phyloP scores from a whole-genome alignment of 2,329 filamentous ascomycete species.

The Sporothrix pallida region DNA sequence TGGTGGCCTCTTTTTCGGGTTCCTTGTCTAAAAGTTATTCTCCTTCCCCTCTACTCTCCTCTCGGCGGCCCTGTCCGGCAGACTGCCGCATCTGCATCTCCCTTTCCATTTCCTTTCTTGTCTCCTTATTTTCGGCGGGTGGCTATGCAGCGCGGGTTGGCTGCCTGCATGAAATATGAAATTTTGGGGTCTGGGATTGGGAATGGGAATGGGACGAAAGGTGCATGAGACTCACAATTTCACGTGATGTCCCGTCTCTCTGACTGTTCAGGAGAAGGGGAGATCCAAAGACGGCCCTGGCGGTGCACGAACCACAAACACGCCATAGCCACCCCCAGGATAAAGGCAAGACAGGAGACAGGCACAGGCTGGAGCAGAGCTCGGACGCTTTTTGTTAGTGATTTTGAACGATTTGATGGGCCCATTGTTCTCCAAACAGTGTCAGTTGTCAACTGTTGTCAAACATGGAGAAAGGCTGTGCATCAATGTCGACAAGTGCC shows the following conservation, averaged over 20 bases:
- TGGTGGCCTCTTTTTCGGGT: neutral
- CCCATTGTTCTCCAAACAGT: neutral
- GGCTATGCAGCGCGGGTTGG: slow-evolving; percentile 22
- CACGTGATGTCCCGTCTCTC: slow-evolving; percentile 8
- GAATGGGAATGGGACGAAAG: neutral
- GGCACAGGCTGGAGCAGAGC: neutral
- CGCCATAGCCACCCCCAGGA: slow-evolving; percentile 22
- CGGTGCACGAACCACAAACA: slow-evolving; percentile 18
- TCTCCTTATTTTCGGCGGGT: neutral
- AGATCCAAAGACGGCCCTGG: neutral
- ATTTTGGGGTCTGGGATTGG: neutral
- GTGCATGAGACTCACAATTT: neutral
- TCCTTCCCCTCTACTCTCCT: too few relatives aligned
- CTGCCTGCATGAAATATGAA: slow-evolving; percentile 15
- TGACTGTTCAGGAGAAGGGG: too few relatives aligned
- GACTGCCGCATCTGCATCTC: slow-evolving; percentile 7
- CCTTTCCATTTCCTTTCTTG: too few relatives aligned
- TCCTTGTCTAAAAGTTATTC: too few relatives aligned
- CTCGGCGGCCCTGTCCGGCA: neutral
- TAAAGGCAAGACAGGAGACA: neutral
- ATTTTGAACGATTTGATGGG: neutral
- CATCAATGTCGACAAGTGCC: neutral
- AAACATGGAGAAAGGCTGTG: neutral
- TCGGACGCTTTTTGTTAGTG: neutral
- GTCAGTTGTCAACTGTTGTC: slow-evolving; percentile 7